phyloP scores from a whole-genome alignment of 345 rosid genomes.

The Noccaea caerulescens region DNA sequence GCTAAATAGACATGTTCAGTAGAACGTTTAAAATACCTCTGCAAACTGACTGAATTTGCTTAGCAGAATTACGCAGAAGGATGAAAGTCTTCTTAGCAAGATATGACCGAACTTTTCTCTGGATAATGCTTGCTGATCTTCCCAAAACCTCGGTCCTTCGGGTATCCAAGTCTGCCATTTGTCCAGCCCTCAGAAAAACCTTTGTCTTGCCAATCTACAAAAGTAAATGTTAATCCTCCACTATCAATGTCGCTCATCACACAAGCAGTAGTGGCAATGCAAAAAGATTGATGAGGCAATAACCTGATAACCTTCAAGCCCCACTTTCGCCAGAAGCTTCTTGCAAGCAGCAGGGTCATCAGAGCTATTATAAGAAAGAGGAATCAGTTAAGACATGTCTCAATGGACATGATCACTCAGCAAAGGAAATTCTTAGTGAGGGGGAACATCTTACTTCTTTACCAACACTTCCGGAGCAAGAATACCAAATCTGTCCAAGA shows the following conservation, averaged over 20 bases:
- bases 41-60: constrained; percentile 78
- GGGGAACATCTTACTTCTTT: constrained; percentile 59
- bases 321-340: constrained; percentile 80
- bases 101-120: constrained; percentile 93
- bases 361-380: constrained; percentile 54
- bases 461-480: constrained; percentile 88
- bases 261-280: constrained; percentile 19
- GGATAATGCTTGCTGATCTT: constrained; percentile 94
- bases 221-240: constrained; percentile 13
- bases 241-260: constrained; percentile 16
- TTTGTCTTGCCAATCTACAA: constrained; percentile 50
- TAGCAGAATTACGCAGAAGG: constrained; percentile 65
- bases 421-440: constrained; percentile 5
- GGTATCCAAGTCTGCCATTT: constrained; percentile 51
- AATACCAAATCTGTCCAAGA: constrained; percentile 82
- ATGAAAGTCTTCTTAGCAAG: constrained; percentile 80
- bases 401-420: constrained; percentile 3
- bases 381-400: constrained; percentile 20
- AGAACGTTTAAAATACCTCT: constrained; percentile 61
- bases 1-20: background rate
- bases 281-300: constrained; percentile 24
- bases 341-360: constrained; percentile 93
- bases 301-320: constrained; percentile 94
- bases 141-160: constrained; percentile 49
- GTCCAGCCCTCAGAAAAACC: constrained; percentile 48